Base-by-base conservation (phyloP, 768 basidiomycete species). In the Hemileccinum rubropunctum region DNA sequence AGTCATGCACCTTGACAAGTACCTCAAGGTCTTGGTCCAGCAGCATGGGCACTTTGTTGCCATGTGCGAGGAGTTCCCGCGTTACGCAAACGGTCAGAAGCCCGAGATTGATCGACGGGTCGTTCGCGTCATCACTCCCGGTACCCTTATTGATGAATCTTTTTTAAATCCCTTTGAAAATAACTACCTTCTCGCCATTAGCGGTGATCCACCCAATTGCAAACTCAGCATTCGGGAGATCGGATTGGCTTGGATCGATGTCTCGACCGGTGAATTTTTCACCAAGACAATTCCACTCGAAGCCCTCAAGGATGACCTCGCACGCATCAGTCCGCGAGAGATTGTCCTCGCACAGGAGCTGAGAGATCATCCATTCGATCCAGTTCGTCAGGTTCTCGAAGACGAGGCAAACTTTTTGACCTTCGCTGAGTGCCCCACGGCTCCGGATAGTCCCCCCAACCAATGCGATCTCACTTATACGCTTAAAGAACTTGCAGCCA, bases 241-340 rank as follows among this genome's bases (percentile, higher is more conserved):
- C n/a, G 91, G 91, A 2, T 72, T 98, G 35, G 93, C 94, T 6
- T 98, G 94, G 86, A 92, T 91, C 21, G 95, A 98, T 63, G 81
- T 97, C 15, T 94, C 95, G 13, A 97, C 94, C 0, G 91, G 92
- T 52, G 94, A 95, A 62, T 91, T 95, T 66, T 93, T 88, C 66
- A 85, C 88, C 11, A 89, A 89, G 56, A 64, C 68, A 6, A 76
- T 80, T 11, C 67, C 73, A 3, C 42, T 76, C 14, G 80, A 81
- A 20, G 71, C 64, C 35, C 68, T 98, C 27, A 80, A 82, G 47
- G 92, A 97, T 60, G 88, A 95, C 53, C 72, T 98, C 21, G 83
- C 83, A 8, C 81, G 92, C 18, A 86, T 97, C 38, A 71, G 71
- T 28, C 95, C 95, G 6, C 80, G 80, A 44, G 94, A 98, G 68